Evolutionary conservation across 2,329 filamentous ascomycete genomes (phyloP), one percentile per base, ranked within the genome.

Genomic region (Penicillium aurantiogriseum): DNA sequence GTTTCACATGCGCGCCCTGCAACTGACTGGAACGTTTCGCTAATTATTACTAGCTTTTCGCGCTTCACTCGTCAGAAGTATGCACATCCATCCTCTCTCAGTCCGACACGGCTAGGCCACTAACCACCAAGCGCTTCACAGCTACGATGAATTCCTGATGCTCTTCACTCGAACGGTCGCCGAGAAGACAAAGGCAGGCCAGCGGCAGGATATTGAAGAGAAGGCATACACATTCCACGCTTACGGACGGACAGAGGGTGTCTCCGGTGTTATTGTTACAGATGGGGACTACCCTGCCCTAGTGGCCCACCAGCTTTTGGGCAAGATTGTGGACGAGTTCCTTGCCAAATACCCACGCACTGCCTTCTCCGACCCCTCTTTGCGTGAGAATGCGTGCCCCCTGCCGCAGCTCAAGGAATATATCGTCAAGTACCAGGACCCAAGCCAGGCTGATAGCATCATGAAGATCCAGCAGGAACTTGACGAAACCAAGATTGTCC

Each of bases 381-480:
- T 80, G 68, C 66, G 80, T 79, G 63, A 56, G 78, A 67, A 61
- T 62, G 69, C 76, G 54, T 77, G 90, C 51, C 71, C 80, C 21
- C 88, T 92, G 73, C 89, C 89, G 43, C 84, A 88, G 72, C 82
- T 97, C 55, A 88, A 90, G 74, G 88, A 91, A 42, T 96, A 96
- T 76, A 82, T 90, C 50, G 72, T 76, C 40, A 87, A 88, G 65
- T 96, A 92, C 79, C 90, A 96, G 79, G 90, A 97, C 74, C 92
- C 93, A 13, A 82, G 87, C 70, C 85, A 95, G 78, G 92, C 91
- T 65, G 92, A 96, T 79, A 93, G 88, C 77, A 95, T 97, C 73
- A 85, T 91, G 81, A 92, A 91, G 83, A 97, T 99, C 69, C 93
- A 97, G 77, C 89, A 91, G 79, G 92, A 99, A 80, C 83, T 99